Evolutionary conservation across 208 protist species (phyloP), one percentile per base, ranked within the genome.

Genomic region (Acanthamoeba rhysodes): DNA sequence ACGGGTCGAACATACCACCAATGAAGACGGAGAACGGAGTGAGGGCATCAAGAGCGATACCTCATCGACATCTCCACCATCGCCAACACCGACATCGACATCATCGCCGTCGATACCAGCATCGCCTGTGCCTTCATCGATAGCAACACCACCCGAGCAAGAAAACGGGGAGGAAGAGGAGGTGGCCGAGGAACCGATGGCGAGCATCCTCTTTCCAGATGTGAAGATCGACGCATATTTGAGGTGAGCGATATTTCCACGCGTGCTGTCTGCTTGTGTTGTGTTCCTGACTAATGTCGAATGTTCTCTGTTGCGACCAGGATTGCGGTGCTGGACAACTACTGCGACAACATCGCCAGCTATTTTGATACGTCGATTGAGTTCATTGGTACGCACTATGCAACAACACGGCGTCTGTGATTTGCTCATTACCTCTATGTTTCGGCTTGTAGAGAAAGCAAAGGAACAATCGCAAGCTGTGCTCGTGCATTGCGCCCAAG

Each of bases 271-370:
- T 59, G 18, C 20, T 8, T 59, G 55, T 59, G 57, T 62, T 24
- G 20, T 24, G 20, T 0, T 6, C 16, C 0, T 34, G 29, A 78
- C 34, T 22, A 78, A 78, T 0, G 18, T 2, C 20, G 7, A 32
- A 9, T 48, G 64, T 18, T 72, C 64, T 53, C 48, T 2, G 16
- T 2, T n/a, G 27, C 72, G 24, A 24, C 16, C 72, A 82, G 72
- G 34, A 82, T 82, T 5, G 20, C 37, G 16, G 72, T 82, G n/a
- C 72, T 82, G 16, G 72, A 82, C 41, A 82, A 82, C 72, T 82
- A 82, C 34, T 48, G 72, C 72, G 72, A 82, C 41, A 32, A 48
- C 37, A 34, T 82, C 32, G 72, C 72, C 9, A 10, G 16, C 22
- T 50, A 82, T 16, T 82, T 82, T n/a, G 72, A 82, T n/a, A 14